Percentiles rank a stretch among this genome's conserved stretches.
Evolutionary conservation across 208 protist species (phyloP).

Genomic region (Leishmania tropica): DNA sequence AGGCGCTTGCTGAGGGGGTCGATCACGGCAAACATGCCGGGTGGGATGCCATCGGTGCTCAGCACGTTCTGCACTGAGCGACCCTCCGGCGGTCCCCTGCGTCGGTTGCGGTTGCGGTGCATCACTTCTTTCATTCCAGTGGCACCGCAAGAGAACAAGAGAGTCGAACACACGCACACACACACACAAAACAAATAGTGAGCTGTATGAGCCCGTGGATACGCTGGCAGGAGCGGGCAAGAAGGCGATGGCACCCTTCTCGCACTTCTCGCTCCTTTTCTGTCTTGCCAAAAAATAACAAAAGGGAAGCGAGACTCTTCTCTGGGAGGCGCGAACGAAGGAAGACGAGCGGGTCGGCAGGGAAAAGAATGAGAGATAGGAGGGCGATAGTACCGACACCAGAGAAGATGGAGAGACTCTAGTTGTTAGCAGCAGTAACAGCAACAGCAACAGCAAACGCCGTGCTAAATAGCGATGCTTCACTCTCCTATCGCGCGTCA

Average conservation of each 20-base stretch:
- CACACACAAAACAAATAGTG: neutral
- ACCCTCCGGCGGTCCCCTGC: constrained; percentile 21
- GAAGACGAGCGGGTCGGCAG: neutral
- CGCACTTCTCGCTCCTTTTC: neutral
- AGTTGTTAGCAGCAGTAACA: neutral
- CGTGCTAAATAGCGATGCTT: neutral
- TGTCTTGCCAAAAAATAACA: neutral
- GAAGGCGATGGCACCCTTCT: neutral
- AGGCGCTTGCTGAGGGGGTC: constrained; percentile 79
- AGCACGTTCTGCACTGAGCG: constrained; percentile 53
- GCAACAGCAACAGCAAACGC: neutral
- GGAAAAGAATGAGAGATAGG: neutral
- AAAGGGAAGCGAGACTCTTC: neutral
- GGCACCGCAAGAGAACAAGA: neutral
- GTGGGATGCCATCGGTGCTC: constrained; percentile 48
- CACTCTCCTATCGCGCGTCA: neutral
- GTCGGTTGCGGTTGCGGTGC: constrained; percentile 38
- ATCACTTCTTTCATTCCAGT: constrained; percentile 8
- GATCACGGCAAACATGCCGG: constrained; percentile 76
- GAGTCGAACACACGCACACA: neutral
- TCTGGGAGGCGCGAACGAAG: neutral
- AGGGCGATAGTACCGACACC: neutral
- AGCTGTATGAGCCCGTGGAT: neutral
- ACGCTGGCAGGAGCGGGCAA: neutral
- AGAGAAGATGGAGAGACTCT: neutral